Evolutionary conservation across 164 flowering plant species (phyloP), one percentile per base, ranked within the genome.

Genomic region (Kingdonia uniflora): DNA sequence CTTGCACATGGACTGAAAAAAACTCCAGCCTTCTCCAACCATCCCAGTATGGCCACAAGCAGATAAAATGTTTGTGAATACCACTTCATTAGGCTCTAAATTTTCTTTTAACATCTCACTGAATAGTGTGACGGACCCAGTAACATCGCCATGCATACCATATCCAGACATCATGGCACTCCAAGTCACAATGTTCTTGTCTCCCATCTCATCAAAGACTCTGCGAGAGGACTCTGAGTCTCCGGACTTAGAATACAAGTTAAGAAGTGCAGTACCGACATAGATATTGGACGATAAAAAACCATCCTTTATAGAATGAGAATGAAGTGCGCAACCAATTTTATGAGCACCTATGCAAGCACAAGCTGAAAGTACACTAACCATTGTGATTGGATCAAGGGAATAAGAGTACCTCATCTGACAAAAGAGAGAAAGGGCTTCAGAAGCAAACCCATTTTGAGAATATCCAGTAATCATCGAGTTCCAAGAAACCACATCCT

Each of bases 401-500:
- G 1, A 14, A 41, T 14, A 41, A 41, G 1, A 29, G 44, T 41
- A 14, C 17, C 44, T 41, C 44, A 41, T 41, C 44, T 41, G 44
- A 41, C 15, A 14, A 16, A 41, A 41, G 12, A 41, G 44, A 5
- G 15, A 14, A 14, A 41, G 12, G 4, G 44, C 44, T 41, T 10
- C 44, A 10, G 4, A 41, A 16, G 44, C 15, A 41, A 14, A 14
- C 16, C 44, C 44, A 41, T 41, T 41, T 16, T 41, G 44, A 16
- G 44, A 14, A 41, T 41, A 41, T 14, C 44, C 44, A 14, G 44
- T 11, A 14, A 41, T 41, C 44, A 41, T 41, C 11, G 44, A 41
- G 17, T 41, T 41, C 44, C 44, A 41, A 14, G 44, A 5, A 41
- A 41, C 44, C 44, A 41, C 17, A 41, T 41, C 44, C 44, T 41